Conservation (phyloP, 2,329 filamentous ascomycete species). For the Salinomyces thailandicus region DNA sequence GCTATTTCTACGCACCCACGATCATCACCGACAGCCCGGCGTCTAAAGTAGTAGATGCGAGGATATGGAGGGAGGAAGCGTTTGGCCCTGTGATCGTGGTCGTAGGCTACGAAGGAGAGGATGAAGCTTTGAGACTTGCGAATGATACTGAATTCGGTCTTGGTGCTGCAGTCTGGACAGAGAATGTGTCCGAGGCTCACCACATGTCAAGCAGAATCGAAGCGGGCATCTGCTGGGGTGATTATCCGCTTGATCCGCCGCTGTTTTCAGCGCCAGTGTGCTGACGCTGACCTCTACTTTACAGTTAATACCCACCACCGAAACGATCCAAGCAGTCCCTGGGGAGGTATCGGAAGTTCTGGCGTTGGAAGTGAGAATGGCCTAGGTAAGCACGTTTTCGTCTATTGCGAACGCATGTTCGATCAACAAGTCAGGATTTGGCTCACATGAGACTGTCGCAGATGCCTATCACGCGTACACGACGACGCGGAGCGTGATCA, state of each 20-base stretch:
- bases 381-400: slow-evolving; percentile 52
- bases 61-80: slow-evolving; percentile 35
- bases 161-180: slow-evolving; percentile 42
- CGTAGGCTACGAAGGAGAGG: slow-evolving; percentile 37
- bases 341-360: slow-evolving; percentile 53
- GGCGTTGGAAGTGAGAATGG: slow-evolving; percentile 67
- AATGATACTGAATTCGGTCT: slow-evolving; percentile 43
- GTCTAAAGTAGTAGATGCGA: slow-evolving; percentile 1
- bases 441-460: slow-evolving; percentile 7
- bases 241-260: neutral
- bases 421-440: no score
- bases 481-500: slow-evolving; percentile 53
- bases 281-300: slow-evolving; percentile 10
- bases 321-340: slow-evolving; percentile 61
- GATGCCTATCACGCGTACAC: slow-evolving; percentile 37
- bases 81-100: slow-evolving; percentile 38
- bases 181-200: slow-evolving; percentile 31
- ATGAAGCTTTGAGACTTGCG: slow-evolving; percentile 37
- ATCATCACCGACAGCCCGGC: slow-evolving; percentile 26
- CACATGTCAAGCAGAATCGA: slow-evolving; percentile 3
- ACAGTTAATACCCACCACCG: slow-evolving; percentile 49
- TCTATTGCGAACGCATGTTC: no score
- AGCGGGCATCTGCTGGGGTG: slow-evolving; percentile 5
- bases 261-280: neutral
- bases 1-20: slow-evolving; percentile 41